Base-by-base conservation (phyloP, 208 protist species). In the Leishmania braziliensis region DNA sequence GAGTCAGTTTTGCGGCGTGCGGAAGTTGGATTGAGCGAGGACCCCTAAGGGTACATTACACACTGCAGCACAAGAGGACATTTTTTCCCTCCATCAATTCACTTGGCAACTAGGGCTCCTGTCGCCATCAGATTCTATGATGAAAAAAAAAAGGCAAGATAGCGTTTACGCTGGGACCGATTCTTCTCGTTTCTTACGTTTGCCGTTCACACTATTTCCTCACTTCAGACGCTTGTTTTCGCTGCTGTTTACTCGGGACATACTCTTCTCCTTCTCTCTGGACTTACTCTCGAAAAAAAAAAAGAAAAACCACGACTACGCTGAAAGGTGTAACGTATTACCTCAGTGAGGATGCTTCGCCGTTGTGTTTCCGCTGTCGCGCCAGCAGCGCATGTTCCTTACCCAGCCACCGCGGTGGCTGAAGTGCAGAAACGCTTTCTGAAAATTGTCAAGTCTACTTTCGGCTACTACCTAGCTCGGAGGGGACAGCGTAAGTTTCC, bases 401-500 rank as follows among this genome's bases (percentile, higher is more conserved):
- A 48, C 23, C 39, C 69, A 10, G 81, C 75, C n/a, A 20, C 78
- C 10, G 48, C 86, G 10, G 68, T 76, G 18, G 43, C 54, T 54
- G 75, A 79, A 1, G 54, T 84, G 10, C 90, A 95, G 66, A 93
- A 91, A 46, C 94, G 94, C 62, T 94, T 95, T 80, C 77, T 97
- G 36, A 96, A 96, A 60, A 95, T 98, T 74, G 95, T 93, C n/a
- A 96, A 96, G 75, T 97, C 95, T 14, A 78, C 90, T 8, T 98
- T 98, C 83, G 95, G 95, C n/a, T 97, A 95, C 63, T 97, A 98
- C 76, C 79, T 96, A 58, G 95, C 89, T 16, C 92, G 95, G 46
- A 87, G 90, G 26, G 95, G 95, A 16, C 93, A 96, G 54, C 84
- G 95, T 14, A 94, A 95, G 84, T 98, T 87, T 80, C 95, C 95